phyloP scores from a whole-genome alignment of 495 filamentous ascomycete species.

The Astrothelium macrocarpum region DNA sequence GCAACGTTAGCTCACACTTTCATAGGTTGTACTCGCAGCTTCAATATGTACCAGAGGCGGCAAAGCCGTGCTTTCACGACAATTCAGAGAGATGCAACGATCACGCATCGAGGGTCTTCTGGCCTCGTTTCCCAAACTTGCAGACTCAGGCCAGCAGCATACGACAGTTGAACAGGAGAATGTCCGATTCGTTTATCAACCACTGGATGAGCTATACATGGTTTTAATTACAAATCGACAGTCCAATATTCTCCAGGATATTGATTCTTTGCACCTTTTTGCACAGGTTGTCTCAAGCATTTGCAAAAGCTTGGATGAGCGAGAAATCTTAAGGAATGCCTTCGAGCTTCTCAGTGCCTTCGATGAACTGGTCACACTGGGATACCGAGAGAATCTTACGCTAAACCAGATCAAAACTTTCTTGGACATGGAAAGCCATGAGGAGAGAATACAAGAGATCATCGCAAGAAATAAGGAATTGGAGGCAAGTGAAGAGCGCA shows the following conservation, averaged over 20 bases:
- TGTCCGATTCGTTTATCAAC: constrained; percentile 98
- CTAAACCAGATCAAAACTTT: constrained; percentile 96
- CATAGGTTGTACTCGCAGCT: constrained; percentile 90
- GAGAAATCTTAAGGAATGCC: constrained; percentile 87
- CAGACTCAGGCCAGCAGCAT: constrained; percentile 88
- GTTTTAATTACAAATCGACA: constrained; percentile 98
- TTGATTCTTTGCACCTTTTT: constrained; percentile 93
- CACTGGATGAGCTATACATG: constrained; percentile 97
- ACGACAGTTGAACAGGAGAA: constrained; percentile 98
- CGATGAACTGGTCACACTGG: constrained; percentile 89
- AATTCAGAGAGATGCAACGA: constrained; percentile 92
- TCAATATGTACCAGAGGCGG: constrained; percentile 98
- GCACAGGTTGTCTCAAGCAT: constrained; percentile 93
- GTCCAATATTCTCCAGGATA: constrained; percentile 98
- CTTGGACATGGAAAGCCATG: constrained; percentile 97
- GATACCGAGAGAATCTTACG: constrained; percentile 91
- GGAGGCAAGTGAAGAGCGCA: constrained; percentile 94
- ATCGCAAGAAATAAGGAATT: constrained; percentile 82
- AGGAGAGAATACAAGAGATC: constrained; percentile 79
- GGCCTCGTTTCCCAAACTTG: constrained; percentile 93
- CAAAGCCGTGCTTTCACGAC: constrained; percentile 90
- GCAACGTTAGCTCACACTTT: constrained; percentile 8
- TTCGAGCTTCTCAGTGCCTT: constrained; percentile 93
- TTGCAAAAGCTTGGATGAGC: constrained; percentile 90
- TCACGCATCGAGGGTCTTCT: constrained; percentile 93